These are phyloP conservation scores for Fomitopsis betulina DNA, from an alignment of 1,284 basidiomycete species.

Conservation along the genomic window DNA sequence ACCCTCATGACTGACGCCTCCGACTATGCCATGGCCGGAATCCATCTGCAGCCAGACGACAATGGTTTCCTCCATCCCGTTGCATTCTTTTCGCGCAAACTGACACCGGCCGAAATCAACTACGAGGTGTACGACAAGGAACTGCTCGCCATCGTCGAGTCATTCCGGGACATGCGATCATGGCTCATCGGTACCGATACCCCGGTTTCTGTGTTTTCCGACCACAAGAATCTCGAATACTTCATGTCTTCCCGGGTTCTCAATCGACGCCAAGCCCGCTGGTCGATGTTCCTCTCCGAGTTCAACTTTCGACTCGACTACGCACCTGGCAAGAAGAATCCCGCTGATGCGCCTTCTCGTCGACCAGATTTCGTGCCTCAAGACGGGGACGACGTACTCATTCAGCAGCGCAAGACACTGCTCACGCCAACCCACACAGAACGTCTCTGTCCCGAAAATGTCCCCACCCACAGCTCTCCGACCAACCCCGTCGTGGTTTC, in stretches of 20 bases:
- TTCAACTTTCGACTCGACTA: slow-evolving; percentile 34
- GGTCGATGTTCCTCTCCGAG: slow-evolving; percentile 34
- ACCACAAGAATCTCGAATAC: slow-evolving; percentile 36
- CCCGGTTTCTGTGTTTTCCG: slow-evolving; percentile 24
- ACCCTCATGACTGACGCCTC: slow-evolving; percentile 24
- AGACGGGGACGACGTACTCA: slow-evolving; percentile 24
- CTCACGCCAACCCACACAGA: no score
- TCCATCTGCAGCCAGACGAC: slow-evolving; percentile 26
- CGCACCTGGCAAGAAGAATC: slow-evolving; percentile 25
- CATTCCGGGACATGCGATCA: slow-evolving; percentile 27
- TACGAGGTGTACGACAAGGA: slow-evolving; percentile 35
- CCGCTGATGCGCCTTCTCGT: slow-evolving; percentile 28
- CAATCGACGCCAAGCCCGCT: slow-evolving; percentile 35
- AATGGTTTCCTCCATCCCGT: slow-evolving; percentile 26
- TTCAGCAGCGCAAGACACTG: no score
- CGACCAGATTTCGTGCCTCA: slow-evolving; percentile 30
- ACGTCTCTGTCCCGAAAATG: neutral
- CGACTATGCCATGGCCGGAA: slow-evolving; percentile 20
- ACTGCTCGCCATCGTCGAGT: slow-evolving; percentile 31
- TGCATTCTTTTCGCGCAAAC: slow-evolving; percentile 26
- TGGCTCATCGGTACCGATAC: slow-evolving; percentile 25
- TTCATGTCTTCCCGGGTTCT: slow-evolving; percentile 29
- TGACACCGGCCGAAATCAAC: slow-evolving; percentile 30
- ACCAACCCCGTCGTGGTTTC: neutral
- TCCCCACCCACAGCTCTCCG: neutral